Base-by-base conservation (phyloP, 2,329 filamentous ascomycete genomes). In the Penicillium vulpinum region DNA sequence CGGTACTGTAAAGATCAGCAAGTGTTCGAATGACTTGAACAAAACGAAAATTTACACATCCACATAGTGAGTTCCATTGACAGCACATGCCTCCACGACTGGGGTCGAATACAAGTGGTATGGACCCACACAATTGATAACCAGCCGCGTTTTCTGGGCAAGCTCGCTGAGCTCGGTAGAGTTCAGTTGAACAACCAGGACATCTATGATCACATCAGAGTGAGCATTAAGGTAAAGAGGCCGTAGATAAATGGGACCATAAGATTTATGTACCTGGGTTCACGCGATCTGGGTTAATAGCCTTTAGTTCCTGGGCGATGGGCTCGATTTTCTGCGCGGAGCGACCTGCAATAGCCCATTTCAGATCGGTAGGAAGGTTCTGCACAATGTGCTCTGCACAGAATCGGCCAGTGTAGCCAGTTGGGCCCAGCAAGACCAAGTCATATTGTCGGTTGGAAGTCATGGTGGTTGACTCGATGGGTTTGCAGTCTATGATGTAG, bases 341-440 rank as follows among this genome's bases (percentile, higher is more conserved):
- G 26, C 92, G 88, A 29, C 92, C 92, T 44, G 91, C 90, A 54
- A 97, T 80, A 15, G 91, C 92, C 92, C 92, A 97, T 78, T 86
- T 91, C 60, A 96, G 74, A 70, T 91, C 84, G 18, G 88, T 90
- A 0, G 92, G 89, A 1, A 91, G 79, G 62, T 84, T 77, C 15
- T 81, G 81, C 51, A 86, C 81, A 67, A 96, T 88, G 73, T 94
- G 86, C 72, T 95, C 87, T 28, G 88, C 87, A 2, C 86, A 86
- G 64, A 89, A 81, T 62, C 85, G 87, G 38, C 92, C 92, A 0
- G 92, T 97, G 75, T 95, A 96, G 28, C 92, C 92, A 71, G 83
- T 88, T 10, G 88, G 86, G 26, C 88, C 88, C 21, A 88, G 80
- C 33, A 90, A 77, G 41, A 90, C 77, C 47, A 89, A 73, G 65